Evolutionary conservation across 2,329 filamentous ascomycete species (phyloP).

Genomic region (Rutstroemia sp.): DNA sequence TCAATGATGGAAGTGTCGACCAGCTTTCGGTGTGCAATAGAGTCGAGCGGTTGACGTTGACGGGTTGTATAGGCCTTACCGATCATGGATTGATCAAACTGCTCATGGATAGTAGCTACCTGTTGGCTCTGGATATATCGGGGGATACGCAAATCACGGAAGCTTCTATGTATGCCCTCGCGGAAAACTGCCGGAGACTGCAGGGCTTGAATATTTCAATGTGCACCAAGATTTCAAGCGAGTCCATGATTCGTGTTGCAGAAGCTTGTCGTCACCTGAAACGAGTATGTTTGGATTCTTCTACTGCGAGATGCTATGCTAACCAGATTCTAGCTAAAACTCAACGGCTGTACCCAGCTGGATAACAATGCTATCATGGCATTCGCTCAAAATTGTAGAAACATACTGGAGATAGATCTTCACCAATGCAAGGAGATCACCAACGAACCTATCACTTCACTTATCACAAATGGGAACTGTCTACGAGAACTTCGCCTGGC

Average conservation of each 20-base stretch:
- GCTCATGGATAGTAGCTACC: conserved; percentile 67
- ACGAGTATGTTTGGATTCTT: conserved; percentile 48
- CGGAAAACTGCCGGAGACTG: conserved; percentile 72
- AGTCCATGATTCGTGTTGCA: conserved; percentile 74
- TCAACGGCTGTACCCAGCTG: conserved; percentile 84
- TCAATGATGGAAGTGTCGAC: conserved; percentile 85
- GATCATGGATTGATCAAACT: conserved; percentile 77
- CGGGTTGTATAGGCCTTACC: conserved; percentile 78
- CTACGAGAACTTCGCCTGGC: conserved; percentile 87
- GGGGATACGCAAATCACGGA: conserved; percentile 76
- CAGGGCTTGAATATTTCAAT: conserved; percentile 91
- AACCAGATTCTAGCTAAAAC: conserved; percentile 60
- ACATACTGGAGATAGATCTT: conserved; percentile 93
- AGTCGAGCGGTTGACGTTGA: conserved; percentile 86
- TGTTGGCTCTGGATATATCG: conserved; percentile 87
- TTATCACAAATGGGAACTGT: conserved; percentile 70
- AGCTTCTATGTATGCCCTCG: conserved; percentile 67
- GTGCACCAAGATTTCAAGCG: conserved; percentile 78
- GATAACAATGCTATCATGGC: conserved; percentile 76
- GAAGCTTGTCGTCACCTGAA: conserved; percentile 81
- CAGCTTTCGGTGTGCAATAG: conserved; percentile 80
- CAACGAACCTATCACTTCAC: conserved; percentile 73
- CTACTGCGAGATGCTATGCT: conserved; percentile 8
- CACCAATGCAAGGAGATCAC: conserved; percentile 77
- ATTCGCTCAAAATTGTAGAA: conserved; percentile 81